phyloP scores from a whole-genome alignment of 2,329 filamentous ascomycete species.

The Claviceps arundinis region DNA sequence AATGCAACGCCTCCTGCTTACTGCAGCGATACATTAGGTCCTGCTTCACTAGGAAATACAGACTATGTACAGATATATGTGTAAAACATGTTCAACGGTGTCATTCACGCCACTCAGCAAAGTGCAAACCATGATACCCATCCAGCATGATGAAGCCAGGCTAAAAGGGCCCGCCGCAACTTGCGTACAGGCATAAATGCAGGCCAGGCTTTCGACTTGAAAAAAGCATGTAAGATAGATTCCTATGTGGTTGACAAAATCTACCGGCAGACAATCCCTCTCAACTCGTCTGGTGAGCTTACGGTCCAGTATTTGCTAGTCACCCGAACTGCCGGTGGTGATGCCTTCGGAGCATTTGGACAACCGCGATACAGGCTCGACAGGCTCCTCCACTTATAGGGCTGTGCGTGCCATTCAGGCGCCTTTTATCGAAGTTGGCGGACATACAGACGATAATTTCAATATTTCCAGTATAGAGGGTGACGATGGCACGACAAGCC shows the following conservation, averaged over 20 bases:
- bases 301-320: neutral
- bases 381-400: neutral
- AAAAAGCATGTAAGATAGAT: too few species aligned
- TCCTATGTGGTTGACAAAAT: neutral
- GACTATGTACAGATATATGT: too few species aligned
- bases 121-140: too few species aligned
- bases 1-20: too few species aligned
- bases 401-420: constrained; percentile 1
- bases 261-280: neutral
- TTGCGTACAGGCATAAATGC: too few species aligned
- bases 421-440: constrained; percentile 1
- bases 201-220: too few species aligned
- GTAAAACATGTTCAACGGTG: too few species aligned
- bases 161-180: too few species aligned
- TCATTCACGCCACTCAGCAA: too few species aligned
- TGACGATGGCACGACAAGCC: constrained; percentile 4
- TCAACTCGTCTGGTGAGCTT: neutral
- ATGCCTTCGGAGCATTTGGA: neutral
- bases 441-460: constrained; percentile 4
- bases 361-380: neutral
- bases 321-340: neutral
- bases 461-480: constrained; percentile 2
- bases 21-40: too few species aligned
- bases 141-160: too few species aligned
- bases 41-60: too few species aligned